phyloP scores from a whole-genome alignment of 192 early-diverging fungal species.

The Entomortierella lignicola region DNA sequence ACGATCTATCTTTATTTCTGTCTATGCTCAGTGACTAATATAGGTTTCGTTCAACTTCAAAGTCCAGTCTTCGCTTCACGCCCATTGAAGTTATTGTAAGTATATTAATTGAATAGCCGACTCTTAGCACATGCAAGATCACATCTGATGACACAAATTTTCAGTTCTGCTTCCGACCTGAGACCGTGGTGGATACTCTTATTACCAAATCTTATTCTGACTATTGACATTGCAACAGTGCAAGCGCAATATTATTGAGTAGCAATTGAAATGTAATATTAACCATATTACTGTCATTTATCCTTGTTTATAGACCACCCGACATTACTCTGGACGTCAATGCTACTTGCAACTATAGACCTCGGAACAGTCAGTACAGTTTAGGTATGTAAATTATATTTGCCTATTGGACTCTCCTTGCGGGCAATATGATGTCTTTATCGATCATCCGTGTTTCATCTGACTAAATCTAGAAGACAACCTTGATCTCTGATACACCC shows the following conservation, averaged over 20 bases:
- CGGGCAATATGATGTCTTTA: conserved; percentile 54
- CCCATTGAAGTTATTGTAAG: conserved; percentile 14
- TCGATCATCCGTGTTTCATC: conserved; percentile 60
- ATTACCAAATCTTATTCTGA: conserved; percentile 51
- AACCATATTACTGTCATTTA: neutral
- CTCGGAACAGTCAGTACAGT: no score
- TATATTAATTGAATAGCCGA: neutral
- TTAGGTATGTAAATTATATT: conserved; percentile 17
- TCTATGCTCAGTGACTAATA: neutral
- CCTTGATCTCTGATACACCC: conserved; percentile 50
- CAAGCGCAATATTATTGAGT: neutral
- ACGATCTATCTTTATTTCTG: neutral
- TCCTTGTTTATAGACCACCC: neutral
- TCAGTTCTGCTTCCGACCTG: conserved; percentile 59
- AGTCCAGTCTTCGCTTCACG: neutral
- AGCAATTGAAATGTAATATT: neutral
- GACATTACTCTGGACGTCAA: no score
- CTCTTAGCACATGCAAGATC: no score
- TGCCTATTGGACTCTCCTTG: neutral
- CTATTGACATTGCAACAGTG: conserved; percentile 3
- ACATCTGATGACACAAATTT: conserved; percentile 52
- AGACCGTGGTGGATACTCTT: conserved; percentile 52
- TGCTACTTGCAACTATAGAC: no score
- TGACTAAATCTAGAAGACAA: conserved; percentile 53
- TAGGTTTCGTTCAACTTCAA: no score